Base-by-base conservation (phyloP, 2,329 filamentous ascomycete genomes). In the Pseudocercospora fuligena region DNA sequence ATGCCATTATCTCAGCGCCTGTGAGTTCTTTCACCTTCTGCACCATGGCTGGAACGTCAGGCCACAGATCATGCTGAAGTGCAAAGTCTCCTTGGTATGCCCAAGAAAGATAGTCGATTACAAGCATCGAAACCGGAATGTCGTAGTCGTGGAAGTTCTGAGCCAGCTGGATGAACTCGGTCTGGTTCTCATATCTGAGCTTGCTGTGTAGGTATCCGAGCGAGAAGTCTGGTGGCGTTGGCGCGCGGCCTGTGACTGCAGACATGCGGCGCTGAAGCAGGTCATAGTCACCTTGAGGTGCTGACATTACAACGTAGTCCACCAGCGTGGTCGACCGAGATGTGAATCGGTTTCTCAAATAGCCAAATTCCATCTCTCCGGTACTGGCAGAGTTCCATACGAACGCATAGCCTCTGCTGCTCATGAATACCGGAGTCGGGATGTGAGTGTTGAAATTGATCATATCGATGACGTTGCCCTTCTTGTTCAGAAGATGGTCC, bases 1-100 rank as follows among this genome's bases (percentile, higher is more conserved):
- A 76, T 8, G 74, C 75, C 75, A 77, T 77, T 62, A 77, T 74
- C 65, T 77, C 75, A 14, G 74, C 75, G 7, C 73, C 76, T 1
- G 77, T 77, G 25, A 77, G 67, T 33, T 74, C 67, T 59, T 77
- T 77, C 14, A 77, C 68, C 25, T 67, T 60, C 21, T 71, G 64
- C 1, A 72, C 66, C 75, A 77, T 77, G 43, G 67, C 71, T 0
- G 69, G 65, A 11, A 75, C 70, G 60, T 77, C 71, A 1, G 75
- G 75, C 73, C 73, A 77, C 5, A 76, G 66, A 23, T 65, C 70
- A 12, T 75, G 70, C 49, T 77, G 74, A 4, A 77, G 69, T 1
- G 65, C 72, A 69, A 73, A 77, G 56, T 77, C 74, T 11, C 75
- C 75, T 66, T 77, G 74, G 19, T 73, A 66, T n/a, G 73, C 72